Base-by-base conservation (phyloP, 2,329 filamentous ascomycete genomes). In the Fusarium sp. region DNA sequence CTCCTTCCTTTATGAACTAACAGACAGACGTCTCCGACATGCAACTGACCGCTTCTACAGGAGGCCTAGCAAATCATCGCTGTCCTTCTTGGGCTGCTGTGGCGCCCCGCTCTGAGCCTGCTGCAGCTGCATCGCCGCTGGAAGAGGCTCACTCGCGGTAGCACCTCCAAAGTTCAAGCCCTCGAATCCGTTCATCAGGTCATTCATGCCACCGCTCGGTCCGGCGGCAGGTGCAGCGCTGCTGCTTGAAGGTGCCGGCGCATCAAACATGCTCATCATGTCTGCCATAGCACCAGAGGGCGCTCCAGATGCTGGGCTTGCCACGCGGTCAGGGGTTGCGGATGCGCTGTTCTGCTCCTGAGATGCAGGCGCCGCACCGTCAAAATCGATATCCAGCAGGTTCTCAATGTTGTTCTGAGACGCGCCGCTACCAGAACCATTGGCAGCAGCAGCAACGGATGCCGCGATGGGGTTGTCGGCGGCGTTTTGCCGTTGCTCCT, bases 401-500 rank as follows among this genome's bases (percentile, higher is more conserved):
- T 98, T 99, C 83, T 99, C 96, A 73, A 96, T 89, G 78, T 98
- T 98, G 85, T 84, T 93, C 81, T 95, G 92, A 8, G 88, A 79
- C 29, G 85, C 80, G 1, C 87, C 74, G 9, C 79, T 83, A 33
- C 89, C 84, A 64, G 88, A 88, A 66, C 91, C 91, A 0, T 91
- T 91, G 1, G 92, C 92, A 1, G 93, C 93, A 1, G 91, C 91
- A 0, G 92, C 92, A 1, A 93, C 93, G 0, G 94, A 93, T 0
- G 95, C 96, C 1, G 96, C 96, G 76, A 98, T 94, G 1, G 96
- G 96, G 81, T 98, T 98, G 77, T 98, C 96, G 71, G 92, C 93
- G 1, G 94, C 94, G 78, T 98, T 94, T 83, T 98, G 92, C 73
- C 93, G 90, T 86, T 98, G 95, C 85, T 99, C 96, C 85, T 98